phyloP scores from a whole-genome alignment of 192 early-diverging fungal genomes.

The Backusella sp. region DNA sequence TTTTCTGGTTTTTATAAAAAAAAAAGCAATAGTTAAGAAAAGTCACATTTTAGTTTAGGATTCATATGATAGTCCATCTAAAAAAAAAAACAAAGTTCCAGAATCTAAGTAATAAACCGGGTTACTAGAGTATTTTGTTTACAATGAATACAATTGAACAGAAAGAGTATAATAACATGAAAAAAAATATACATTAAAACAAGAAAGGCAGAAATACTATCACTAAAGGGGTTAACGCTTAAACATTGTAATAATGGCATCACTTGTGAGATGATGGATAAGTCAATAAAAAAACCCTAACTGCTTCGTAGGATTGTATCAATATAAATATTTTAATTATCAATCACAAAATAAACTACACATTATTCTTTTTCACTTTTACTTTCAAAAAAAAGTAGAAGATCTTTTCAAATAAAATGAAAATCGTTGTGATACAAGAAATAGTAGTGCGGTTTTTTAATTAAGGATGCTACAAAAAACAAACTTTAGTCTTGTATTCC shows the following conservation, averaged over 20 bases:
- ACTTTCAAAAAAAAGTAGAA: neutral
- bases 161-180: neutral
- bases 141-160: neutral
- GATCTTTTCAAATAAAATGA: neutral
- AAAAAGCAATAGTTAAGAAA: neutral
- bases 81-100: neutral
- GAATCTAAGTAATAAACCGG: neutral
- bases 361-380: neutral
- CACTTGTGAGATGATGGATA: neutral
- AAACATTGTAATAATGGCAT: neutral
- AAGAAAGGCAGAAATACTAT: neutral
- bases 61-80: neutral
- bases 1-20: neutral
- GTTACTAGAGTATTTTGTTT: neutral
- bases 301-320: too few relatives aligned
- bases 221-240: neutral
- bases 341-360: neutral
- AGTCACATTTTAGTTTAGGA: neutral
- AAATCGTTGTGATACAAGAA: neutral
- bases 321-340: neutral
- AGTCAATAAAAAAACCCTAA: neutral
- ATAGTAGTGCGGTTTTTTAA: neutral
- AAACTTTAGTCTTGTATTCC: neutral
- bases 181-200: neutral
- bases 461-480: neutral